Base-by-base conservation (phyloP, 768 basidiomycete genomes). In the Suillus hirtellus region DNA sequence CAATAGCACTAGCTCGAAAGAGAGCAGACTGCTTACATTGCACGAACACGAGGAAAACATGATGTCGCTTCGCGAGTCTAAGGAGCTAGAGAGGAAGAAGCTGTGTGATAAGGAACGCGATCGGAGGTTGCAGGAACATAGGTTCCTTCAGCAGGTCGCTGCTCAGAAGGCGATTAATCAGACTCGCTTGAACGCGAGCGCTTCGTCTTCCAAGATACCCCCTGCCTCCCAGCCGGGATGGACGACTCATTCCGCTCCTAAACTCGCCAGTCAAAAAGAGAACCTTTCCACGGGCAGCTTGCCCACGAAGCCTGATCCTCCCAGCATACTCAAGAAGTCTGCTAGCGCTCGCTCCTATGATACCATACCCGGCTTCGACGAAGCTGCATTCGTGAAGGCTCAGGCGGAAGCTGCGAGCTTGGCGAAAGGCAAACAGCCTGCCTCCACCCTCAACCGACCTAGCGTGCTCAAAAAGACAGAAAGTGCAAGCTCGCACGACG, bases 1-100 rank as follows among this genome's bases (percentile, higher is more conserved):
- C 46, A 50, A 73, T 27, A 70, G 71, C 46, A 50, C 71, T 17
- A 67, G 71, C n/a, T 75, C 74, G 7, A 75, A 70, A 60, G 74
- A 75, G 61, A 69, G 66, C 49, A 69, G 72, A 52, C 66, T 73
- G 3, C 67, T 69, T 5, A 72, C 69, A 11, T 67, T 75, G 3
- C 75, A 75, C 60, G 74, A 70, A 35, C 75, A 75, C 61, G 75
- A 75, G 56, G 56, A 73, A 44, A 69, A 61, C 63, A 75, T 75
- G 74, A 70, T 75, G 68, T 69, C 62, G 9, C 71, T 75, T 34
- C 73, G 74, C 38, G 74, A 76, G 19, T 72, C 71, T 8, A 75
- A 75, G 63, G 74, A 75, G 46, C 66, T 72, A 15, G 70, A 73
- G 14, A 72, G 75, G 40, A 75, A 75, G 67, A 69, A 55, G 38